Percentiles rank a stretch among this genome's conserved stretches.
phyloP scores from a whole-genome alignment of 2,329 filamentous ascomycete genomes.

The Paecilomyces variotii region DNA sequence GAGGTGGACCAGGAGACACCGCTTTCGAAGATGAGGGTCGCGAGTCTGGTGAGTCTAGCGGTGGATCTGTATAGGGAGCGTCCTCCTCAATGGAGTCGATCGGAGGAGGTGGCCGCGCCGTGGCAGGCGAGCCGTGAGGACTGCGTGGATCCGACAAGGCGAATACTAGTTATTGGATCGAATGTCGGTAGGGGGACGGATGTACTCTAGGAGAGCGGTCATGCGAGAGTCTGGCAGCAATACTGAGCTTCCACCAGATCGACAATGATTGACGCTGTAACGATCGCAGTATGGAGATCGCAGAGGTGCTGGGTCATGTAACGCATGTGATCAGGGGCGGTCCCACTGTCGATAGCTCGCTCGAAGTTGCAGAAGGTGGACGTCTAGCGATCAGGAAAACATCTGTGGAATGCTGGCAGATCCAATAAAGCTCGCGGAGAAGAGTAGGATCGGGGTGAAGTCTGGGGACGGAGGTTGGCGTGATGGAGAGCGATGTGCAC shows the following conservation, averaged over 20 bases:
- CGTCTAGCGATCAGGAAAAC: not conserved
- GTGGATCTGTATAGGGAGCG: constrained; percentile 32
- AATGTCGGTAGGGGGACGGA: not conserved
- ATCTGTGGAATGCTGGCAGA: not conserved
- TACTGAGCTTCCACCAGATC: not conserved
- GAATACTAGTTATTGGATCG: constrained; percentile 2
- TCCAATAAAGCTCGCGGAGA: not conserved
- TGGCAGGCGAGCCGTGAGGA: constrained; percentile 31
- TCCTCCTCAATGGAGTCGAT: constrained; percentile 34
- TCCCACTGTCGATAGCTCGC: not conserved
- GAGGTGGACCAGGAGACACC: constrained; percentile 50
- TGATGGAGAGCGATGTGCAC: not conserved
- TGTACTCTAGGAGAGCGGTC: not conserved
- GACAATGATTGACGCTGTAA: not conserved
- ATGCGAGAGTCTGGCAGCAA: not conserved
- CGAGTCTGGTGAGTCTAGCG: constrained; percentile 28
- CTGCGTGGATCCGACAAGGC: constrained; percentile 26
- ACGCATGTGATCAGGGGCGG: not conserved
- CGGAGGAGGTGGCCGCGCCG: constrained; percentile 34
- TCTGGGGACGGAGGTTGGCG: not conserved
- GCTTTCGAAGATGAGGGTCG: constrained; percentile 40
- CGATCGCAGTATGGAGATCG: not conserved
- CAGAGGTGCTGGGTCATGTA: not conserved
- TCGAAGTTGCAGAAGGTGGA: not conserved
- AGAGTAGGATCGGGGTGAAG: not conserved